Evolutionary conservation across 345 rosid genomes (phyloP), one percentile per base, ranked within the genome.

Genomic region (Rhizophora apiculata): DNA sequence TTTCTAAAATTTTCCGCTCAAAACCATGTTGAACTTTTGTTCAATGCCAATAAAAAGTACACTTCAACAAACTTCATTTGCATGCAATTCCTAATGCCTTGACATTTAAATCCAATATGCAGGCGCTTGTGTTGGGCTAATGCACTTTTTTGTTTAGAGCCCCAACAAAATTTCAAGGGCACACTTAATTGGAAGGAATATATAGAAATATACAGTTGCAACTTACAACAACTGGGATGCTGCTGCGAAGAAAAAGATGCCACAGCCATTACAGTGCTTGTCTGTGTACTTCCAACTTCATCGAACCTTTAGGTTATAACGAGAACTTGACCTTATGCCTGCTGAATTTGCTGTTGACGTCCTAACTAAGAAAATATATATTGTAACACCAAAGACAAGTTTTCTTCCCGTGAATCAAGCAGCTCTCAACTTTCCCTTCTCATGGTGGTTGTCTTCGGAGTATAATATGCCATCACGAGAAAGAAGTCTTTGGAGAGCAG

Each of bases 391-490:
- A 10, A 31, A 29, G 65, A 52, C 29, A 3, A 15, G 8, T 6
- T 3, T 7, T 54, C 2, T 59, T 56, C 18, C 6, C 8, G 4
- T 30, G 57, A 53, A 21, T 6, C 67, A 86, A 62, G 82, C 64
- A 32, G 80, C 74, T 77, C 67, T 79, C 67, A 62, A 63, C 70
- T 81, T 78, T 73, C 79, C 76, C 37, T 65, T 18, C 37, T 75
- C 62, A 62, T 68, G 71, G n/a, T 7, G 71, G 60, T 70, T 24
- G 36, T 80, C 86, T 65, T 82, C 77, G 1, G 82, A 71, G 67
- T 67, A 74, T 26, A 87, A 80, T 53, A 83, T 51, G 62, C 92
- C 86, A 3, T 70, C 62, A 6, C 60, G 71, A 19, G 80, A 76
- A 27, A 71, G 75, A 67, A 76, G 80, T 34, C 80, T 72, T 9